Evolutionary conservation across 306 rosid genomes (phyloP), one percentile per base, ranked within the genome.

Genomic region (Sesbania bispinosa): DNA sequence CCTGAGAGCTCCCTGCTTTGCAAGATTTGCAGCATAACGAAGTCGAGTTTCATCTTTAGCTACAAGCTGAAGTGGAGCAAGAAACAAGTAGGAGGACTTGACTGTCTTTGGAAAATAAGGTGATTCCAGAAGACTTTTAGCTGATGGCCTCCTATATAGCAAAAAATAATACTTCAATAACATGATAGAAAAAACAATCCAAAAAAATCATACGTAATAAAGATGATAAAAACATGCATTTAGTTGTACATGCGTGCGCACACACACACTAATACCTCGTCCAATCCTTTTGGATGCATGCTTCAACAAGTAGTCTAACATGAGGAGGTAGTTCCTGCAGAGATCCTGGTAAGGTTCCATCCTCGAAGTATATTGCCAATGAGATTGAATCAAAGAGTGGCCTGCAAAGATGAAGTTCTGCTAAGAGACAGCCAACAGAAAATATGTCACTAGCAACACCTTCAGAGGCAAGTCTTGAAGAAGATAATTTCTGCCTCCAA

Each of bases 61-160:
- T 47, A 86, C 76, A 80, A 94, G 92, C 73, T 94, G 98, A 76
- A 94, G 97, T 38, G 98, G 98, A 52, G 96, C 93, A 81, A 94
- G 90, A 82, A 94, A 89, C 80, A 85, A 83, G 95, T 94, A 86
- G 73, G 90, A 82, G 9, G 98, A 87, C 81, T 86, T 90, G 82
- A 94, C 74, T 4, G 92, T 86, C 69, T 88, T 77, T 23, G 96
- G 86, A 85, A 90, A 94, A 80, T 83, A 90, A 46, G 98, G 96
- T 35, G 98, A 89, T 67, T 90, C 98, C 82, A 94, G 84, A 62
- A 94, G 90, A 79, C 64, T 54, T 84, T 87, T 94, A 69, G 95
- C 90, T 10, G 94, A 86, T 51, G 98, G 97, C 89, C 97, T 82
- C 96, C 98, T 94, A 79, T 46, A 48, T 29, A 76, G 64, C 1